phyloP scores from a whole-genome alignment of 108 stramenopile genomes.

The Cyclotella baltica region DNA sequence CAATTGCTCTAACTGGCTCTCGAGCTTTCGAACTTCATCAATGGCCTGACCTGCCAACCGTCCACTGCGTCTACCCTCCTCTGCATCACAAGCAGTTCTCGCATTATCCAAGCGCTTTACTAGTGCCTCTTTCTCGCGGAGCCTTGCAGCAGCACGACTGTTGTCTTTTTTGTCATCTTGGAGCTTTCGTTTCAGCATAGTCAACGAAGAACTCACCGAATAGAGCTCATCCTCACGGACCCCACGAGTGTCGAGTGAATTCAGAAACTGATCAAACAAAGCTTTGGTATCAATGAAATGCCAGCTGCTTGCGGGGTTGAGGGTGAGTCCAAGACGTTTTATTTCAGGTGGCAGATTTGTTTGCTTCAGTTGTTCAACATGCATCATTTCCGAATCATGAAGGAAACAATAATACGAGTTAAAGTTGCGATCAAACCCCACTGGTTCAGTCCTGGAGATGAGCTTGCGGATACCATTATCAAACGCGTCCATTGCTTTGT shows the following conservation, averaged over 20 bases:
- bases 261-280: conserved; percentile 66
- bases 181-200: conserved; percentile 58
- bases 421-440: conserved; percentile 77
- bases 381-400: conserved; percentile 76
- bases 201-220: conserved; percentile 49
- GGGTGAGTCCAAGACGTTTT: conserved; percentile 43
- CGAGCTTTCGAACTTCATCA: conserved; percentile 63
- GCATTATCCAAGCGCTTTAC: conserved; percentile 72
- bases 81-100: conserved; percentile 54
- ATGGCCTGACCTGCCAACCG: conserved; percentile 67
- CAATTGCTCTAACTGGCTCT: conserved; percentile 56
- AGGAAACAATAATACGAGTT: conserved; percentile 77
- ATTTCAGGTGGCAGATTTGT: conserved; percentile 47
- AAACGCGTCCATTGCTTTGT: conserved; percentile 75
- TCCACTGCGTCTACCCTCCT: conserved; percentile 74
- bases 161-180: conserved; percentile 72
- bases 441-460: conserved; percentile 72
- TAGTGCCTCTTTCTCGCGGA: conserved; percentile 65
- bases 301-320: conserved; percentile 68
- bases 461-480: conserved; percentile 71
- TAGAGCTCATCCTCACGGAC: conserved; percentile 72
- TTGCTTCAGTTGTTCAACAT: conserved; percentile 62
- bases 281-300: conserved; percentile 76
- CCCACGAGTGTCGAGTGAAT: conserved; percentile 77
- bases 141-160: conserved; percentile 41